Base-by-base conservation (phyloP, 2,329 filamentous ascomycete genomes). In the Ilyonectria mors-panacis region DNA sequence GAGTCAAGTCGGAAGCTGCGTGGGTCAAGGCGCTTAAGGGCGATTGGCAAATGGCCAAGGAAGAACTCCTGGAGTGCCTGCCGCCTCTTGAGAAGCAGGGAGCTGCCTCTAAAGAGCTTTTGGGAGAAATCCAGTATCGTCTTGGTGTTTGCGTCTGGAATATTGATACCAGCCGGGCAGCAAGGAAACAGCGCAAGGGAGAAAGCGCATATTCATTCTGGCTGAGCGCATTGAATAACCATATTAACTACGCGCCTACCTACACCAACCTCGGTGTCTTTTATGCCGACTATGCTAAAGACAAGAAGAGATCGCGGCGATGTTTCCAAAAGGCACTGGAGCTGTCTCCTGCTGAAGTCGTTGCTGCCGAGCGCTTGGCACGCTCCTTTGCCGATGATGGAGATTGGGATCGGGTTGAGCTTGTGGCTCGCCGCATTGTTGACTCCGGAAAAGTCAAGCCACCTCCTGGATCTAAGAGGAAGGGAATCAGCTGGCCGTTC, bases 241-340 rank as follows among this genome's bases (percentile, higher is more conserved):
- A 98, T 74, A 88, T 96, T 63, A 97, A 92, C 74, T 94, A 93
- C 79, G 95, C 96, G 1, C 93, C 96, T 0, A 91, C 95, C 2
- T 99, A 98, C 79, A 97, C 95, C 0, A 94, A 91, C 70, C 88
- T 99, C 5, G 96, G 96, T 17, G 85, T 95, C 8, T 99, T 93
- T 82, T 99, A 98, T 77, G 90, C 91, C 6, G 95, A 98, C 76
- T 98, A 98, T 77, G 92, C 89, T 62, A 94, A 91, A 71, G 96
- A 98, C 79, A 94, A 91, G 80, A 93, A 91, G 75, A 87, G 97
- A 76, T 94, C 95, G 9, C 88, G 93, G n/a, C 91, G 93, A 70
- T 98, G 95, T 78, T 98, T 98, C 76, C 94, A 98, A 75, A 98
- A 98, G 78, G 96, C 96, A 0, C 93, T 99, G 56, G 96, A 99